Conservation (phyloP, 108 stramenopile genomes). For the Cyclotella cryptica region DNA sequence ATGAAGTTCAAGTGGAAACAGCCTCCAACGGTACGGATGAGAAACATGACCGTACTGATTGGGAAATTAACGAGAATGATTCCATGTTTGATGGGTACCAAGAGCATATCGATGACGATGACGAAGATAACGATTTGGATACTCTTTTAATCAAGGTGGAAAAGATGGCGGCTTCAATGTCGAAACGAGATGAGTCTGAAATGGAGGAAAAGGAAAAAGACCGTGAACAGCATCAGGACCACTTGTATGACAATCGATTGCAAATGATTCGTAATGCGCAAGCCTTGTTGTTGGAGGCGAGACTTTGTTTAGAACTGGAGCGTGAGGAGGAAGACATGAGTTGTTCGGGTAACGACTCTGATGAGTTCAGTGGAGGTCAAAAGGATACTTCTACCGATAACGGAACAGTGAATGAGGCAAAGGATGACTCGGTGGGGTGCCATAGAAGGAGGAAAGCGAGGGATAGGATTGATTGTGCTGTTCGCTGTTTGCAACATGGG, state of each 20-base stretch:
- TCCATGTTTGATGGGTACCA: conserved; percentile 50
- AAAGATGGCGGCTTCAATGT: conserved; percentile 28
- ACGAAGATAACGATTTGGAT: conserved; percentile 37
- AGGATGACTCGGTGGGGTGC: not conserved
- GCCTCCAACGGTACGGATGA: not conserved
- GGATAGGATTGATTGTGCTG: conserved; percentile 23
- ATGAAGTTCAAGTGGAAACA: conserved; percentile 42
- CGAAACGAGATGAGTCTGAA: not conserved
- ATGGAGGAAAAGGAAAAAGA: conserved; percentile 2
- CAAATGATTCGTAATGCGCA: conserved; percentile 30
- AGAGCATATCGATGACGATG: conserved; percentile 26
- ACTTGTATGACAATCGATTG: not conserved
- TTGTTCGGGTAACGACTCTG: not conserved
- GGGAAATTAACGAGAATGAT: conserved; percentile 40
- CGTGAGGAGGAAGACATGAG: not conserved
- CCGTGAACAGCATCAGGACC: not conserved
- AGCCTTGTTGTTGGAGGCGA: conserved; percentile 39
- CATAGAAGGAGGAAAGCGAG: conserved; percentile 23
- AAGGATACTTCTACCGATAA: not conserved
- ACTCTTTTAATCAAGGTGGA: conserved; percentile 34
- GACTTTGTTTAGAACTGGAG: conserved; percentile 33
- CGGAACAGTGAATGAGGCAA: not conserved
- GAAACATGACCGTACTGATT: conserved; percentile 7
- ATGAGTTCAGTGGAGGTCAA: not conserved
- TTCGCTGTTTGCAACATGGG: conserved; percentile 24